Evolutionary conservation across 805 yeast genomes (phyloP).

Genomic region (Teunomyces tritomae): DNA sequence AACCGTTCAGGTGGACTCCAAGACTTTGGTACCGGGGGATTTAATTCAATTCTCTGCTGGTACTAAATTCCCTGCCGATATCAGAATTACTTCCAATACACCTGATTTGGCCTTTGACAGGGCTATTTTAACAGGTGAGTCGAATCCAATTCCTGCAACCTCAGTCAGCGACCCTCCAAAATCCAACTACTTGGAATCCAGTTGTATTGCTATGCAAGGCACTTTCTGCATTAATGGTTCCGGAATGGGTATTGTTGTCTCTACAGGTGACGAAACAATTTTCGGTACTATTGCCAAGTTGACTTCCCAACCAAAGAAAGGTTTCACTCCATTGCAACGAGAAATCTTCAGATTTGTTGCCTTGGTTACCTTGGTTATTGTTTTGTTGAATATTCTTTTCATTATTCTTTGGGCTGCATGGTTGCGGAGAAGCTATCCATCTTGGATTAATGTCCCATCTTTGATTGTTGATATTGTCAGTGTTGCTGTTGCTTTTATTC

Average conservation of each 20-base stretch:
- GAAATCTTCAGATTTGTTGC: slow-evolving; percentile 39
- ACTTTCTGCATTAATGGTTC: slow-evolving; percentile 42
- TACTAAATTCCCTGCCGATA: slow-evolving; percentile 46
- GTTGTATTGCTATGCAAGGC: slow-evolving; percentile 47
- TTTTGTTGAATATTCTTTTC: slow-evolving; percentile 27
- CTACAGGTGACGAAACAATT: slow-evolving; percentile 44
- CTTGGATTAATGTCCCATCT: slow-evolving; percentile 40
- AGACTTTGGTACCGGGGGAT: slow-evolving; percentile 46
- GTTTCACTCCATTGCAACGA: slow-evolving; percentile 40
- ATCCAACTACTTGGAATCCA: slow-evolving; percentile 42
- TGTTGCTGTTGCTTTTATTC: slow-evolving; percentile 48
- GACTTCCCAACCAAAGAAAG: slow-evolving; percentile 38
- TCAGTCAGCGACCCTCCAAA: slow-evolving; percentile 21
- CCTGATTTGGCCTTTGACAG: slow-evolving; percentile 44
- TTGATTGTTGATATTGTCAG: slow-evolving; percentile 45
- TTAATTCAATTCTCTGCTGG: slow-evolving; percentile 36
- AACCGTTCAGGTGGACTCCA: slow-evolving; percentile 24
- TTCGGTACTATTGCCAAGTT: slow-evolving; percentile 47
- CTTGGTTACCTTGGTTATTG: slow-evolving; percentile 18
- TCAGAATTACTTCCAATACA: slow-evolving; percentile 37
- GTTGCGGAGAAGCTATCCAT: slow-evolving; percentile 35
- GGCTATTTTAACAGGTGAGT: slow-evolving; percentile 50
- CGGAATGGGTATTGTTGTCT: slow-evolving; percentile 43
- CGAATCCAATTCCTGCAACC: slow-evolving; percentile 37
- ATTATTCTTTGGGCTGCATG: slow-evolving; percentile 44